phyloP scores from a whole-genome alignment of 768 basidiomycete species.

The Russula brevipes region DNA sequence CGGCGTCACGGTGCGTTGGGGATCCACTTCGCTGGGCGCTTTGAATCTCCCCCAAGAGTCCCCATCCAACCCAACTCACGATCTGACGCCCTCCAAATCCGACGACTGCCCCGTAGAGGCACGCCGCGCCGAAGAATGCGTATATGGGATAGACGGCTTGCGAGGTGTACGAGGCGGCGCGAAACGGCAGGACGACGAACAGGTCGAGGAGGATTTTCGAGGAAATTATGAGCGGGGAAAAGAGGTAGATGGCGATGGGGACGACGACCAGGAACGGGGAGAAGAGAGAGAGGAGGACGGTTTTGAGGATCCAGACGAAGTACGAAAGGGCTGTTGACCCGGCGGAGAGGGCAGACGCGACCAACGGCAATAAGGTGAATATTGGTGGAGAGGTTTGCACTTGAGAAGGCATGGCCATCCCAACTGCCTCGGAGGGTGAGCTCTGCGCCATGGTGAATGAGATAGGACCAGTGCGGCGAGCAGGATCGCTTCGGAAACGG shows the following conservation, averaged over 20 bases:
- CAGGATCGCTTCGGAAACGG: not conserved
- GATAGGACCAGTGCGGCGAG: not conserved
- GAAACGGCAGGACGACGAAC: constrained; percentile 17
- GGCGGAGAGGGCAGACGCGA: not conserved
- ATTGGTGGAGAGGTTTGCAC: constrained; percentile 12
- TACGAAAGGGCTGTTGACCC: not conserved
- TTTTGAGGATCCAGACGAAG: not conserved
- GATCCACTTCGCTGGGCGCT: not conserved
- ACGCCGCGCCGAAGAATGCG: constrained; percentile 21
- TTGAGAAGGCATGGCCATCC: not conserved
- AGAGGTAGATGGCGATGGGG: constrained; percentile 4
- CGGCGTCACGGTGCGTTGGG: not conserved
- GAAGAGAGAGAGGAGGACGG: not conserved
- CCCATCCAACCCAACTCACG: constrained; percentile 14
- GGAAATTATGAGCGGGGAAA: constrained; percentile 19
- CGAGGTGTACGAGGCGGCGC: not conserved
- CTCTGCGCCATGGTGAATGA: constrained; percentile 11
- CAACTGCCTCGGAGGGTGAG: not conserved
- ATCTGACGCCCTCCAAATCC: constrained; percentile 18
- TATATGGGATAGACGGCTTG: constrained; percentile 25
- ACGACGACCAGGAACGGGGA: constrained; percentile 9
- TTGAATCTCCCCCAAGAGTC: constrained; percentile 5
- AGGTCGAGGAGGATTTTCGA: constrained; percentile 14
- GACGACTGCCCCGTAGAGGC: constrained; percentile 15
- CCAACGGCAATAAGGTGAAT: constrained; percentile 2